Percentiles rank a stretch among this genome's conserved stretches.
Evolutionary conservation across 352 stramenopile species (phyloP).

Genomic region (Globisporangium spiculum): DNA sequence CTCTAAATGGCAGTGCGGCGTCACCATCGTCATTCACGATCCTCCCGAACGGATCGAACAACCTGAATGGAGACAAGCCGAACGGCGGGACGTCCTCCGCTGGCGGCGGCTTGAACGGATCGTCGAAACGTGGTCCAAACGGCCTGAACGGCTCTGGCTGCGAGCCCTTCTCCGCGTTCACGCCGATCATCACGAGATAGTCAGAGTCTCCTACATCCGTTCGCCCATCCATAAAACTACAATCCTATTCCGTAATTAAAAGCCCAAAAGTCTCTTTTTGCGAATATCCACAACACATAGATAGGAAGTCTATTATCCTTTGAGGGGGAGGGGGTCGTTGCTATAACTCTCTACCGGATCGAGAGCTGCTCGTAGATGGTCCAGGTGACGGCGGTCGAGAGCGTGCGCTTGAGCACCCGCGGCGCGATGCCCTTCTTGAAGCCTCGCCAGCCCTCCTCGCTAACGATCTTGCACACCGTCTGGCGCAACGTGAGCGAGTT

Average conservation of each 20-base stretch:
- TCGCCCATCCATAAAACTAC: background rate
- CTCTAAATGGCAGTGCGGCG: background rate
- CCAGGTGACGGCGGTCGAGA: slow-evolving; percentile 98
- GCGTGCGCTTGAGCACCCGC: slow-evolving; percentile 94
- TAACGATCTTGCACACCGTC: slow-evolving; percentile 82
- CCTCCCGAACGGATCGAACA: slow-evolving; percentile 8
- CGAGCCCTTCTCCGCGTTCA: slow-evolving; percentile 83
- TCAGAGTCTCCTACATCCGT: background rate
- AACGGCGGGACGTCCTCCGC: slow-evolving; percentile 9
- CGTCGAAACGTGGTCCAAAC: slow-evolving; percentile 22
- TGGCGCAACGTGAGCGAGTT: slow-evolving; percentile 67
- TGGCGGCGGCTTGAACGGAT: slow-evolving; percentile 25
- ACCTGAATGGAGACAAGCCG: slow-evolving; percentile 25
- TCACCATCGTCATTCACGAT: slow-evolving; percentile 9
- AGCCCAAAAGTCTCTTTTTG: background rate
- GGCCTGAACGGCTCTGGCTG: slow-evolving; percentile 25
- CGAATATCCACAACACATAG: slow-evolving; percentile 9
- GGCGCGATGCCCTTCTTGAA: slow-evolving; percentile 95
- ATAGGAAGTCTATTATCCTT: slow-evolving; percentile 17
- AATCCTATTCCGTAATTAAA: background rate
- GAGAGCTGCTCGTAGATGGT: slow-evolving; percentile 97
- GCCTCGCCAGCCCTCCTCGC: slow-evolving; percentile 88
- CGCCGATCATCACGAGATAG: slow-evolving; percentile 85
- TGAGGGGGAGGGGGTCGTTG: background rate
- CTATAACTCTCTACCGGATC: slow-evolving; percentile 31